A percentile compares a stretch with the other conserved stretches of the same genome.
Evolutionary conservation across 768 basidiomycete genomes (phyloP).

Genomic region (Austroboletus festivus): DNA sequence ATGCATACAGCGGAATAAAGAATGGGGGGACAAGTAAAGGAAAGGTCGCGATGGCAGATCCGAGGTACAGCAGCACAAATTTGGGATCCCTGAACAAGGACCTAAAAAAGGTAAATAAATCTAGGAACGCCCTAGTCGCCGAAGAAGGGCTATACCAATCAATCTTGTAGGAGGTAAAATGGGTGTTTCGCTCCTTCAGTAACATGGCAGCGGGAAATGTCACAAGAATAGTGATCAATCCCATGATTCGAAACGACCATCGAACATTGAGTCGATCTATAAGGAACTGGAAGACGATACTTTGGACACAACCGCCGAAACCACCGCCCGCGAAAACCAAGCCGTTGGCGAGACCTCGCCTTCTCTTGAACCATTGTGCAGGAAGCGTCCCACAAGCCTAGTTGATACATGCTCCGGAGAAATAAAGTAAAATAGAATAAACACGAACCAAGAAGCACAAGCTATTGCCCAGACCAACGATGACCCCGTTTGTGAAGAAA

Average conservation of each 20-base stretch:
- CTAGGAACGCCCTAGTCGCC: neutral
- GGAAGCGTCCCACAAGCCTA: slow-evolving; percentile 33
- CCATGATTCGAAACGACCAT: slow-evolving; percentile 34
- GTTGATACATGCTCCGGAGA: neutral
- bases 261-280: slow-evolving; percentile 26
- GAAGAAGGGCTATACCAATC: slow-evolving; percentile 21
- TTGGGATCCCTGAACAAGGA: slow-evolving; percentile 30
- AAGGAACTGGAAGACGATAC: slow-evolving; percentile 26
- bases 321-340: slow-evolving; percentile 33
- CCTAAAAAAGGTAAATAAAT: slow-evolving; percentile 14
- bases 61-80: slow-evolving; percentile 29
- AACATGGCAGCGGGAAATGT: slow-evolving; percentile 29
- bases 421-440: neutral
- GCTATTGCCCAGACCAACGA: slow-evolving; percentile 31
- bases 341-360: slow-evolving; percentile 34
- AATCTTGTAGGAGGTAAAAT: slow-evolving; percentile 12
- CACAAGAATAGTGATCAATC: slow-evolving; percentile 23
- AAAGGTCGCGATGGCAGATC: slow-evolving; percentile 33
- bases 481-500: slow-evolving; percentile 30
- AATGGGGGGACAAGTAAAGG: slow-evolving; percentile 36
- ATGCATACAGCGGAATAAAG: slow-evolving; percentile 36
- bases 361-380: slow-evolving; percentile 35
- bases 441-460: slow-evolving; percentile 21
- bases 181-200: slow-evolving; percentile 22
- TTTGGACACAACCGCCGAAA: slow-evolving; percentile 30